Conservation (phyloP, 139 green algal genomes). For the Edaphochlamys debaryana region DNA sequence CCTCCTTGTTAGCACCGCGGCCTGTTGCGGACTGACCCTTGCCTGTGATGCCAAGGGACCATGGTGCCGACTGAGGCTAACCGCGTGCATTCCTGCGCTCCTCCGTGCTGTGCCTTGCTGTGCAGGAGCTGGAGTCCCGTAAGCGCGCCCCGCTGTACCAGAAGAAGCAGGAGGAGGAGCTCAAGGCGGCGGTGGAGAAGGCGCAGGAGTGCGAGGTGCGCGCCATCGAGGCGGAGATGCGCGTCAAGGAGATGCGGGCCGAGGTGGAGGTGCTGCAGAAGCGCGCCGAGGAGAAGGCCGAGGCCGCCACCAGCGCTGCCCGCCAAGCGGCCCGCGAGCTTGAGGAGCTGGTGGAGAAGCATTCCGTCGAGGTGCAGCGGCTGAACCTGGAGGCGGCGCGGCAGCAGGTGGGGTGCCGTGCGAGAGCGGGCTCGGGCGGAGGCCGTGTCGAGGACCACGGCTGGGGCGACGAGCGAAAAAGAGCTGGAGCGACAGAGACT, state of each 20-base stretch:
- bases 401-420: constrained; percentile 48
- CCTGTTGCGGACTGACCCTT: too few species aligned
- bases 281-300: constrained; percentile 41
- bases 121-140: constrained; percentile 83
- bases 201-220: constrained; percentile 75
- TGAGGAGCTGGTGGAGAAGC: constrained; percentile 37
- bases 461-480: background rate
- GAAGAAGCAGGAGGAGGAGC: constrained; percentile 90
- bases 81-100: too few species aligned
- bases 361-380: constrained; percentile 51
- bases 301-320: constrained; percentile 13
- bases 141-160: constrained; percentile 91
- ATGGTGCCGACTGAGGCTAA: too few species aligned
- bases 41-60: too few species aligned
- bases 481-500: background rate
- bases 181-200: constrained; percentile 78
- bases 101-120: too few species aligned
- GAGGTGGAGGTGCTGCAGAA: constrained; percentile 45
- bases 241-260: constrained; percentile 58
- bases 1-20: too few species aligned
- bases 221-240: constrained; percentile 69
- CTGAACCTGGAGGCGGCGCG: constrained; percentile 45
- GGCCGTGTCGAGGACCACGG: too few species aligned
- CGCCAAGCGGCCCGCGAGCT: constrained; percentile 25
- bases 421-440: too few species aligned